Evolutionary conservation across 768 basidiomycete species (phyloP).

Genomic region (Lactarius pseudohatsudake): DNA sequence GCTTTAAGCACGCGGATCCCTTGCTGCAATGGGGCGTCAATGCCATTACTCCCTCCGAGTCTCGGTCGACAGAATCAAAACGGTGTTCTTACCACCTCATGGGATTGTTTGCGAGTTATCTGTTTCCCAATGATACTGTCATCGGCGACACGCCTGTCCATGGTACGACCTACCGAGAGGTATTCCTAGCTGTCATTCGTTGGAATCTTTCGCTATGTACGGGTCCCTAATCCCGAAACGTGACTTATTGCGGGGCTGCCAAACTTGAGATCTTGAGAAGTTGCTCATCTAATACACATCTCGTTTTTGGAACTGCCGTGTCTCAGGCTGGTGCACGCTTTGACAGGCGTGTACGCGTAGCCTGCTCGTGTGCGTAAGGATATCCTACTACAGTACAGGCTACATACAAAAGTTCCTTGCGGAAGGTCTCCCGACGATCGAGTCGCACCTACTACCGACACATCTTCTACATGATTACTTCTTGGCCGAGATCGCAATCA

Average conservation of each 20-base stretch:
- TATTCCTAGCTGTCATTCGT: not conserved
- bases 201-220: not conserved
- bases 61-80: no score
- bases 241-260: not conserved
- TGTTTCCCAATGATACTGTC: no score
- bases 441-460: slow-evolving; percentile 82
- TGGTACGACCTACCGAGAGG: not conserved
- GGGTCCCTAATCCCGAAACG: not conserved
- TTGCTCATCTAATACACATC: slow-evolving; percentile 33
- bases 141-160: no score
- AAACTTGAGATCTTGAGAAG: not conserved
- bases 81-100: no score
- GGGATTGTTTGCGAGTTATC: no score
- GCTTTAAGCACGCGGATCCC: no score
- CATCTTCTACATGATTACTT: slow-evolving; percentile 95
- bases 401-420: slow-evolving; percentile 78
- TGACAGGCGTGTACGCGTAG: slow-evolving; percentile 50
- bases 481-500: slow-evolving; percentile 96
- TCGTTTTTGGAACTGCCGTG: slow-evolving; percentile 55
- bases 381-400: slow-evolving; percentile 18
- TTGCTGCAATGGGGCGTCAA: no score
- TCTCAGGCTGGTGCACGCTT: slow-evolving; percentile 44
- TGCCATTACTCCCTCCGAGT: no score
- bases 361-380: slow-evolving; percentile 54
- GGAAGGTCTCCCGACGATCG: slow-evolving; percentile 59